Evolutionary conservation across 345 rosid species (phyloP).

Genomic region (Noccaea caerulescens): DNA sequence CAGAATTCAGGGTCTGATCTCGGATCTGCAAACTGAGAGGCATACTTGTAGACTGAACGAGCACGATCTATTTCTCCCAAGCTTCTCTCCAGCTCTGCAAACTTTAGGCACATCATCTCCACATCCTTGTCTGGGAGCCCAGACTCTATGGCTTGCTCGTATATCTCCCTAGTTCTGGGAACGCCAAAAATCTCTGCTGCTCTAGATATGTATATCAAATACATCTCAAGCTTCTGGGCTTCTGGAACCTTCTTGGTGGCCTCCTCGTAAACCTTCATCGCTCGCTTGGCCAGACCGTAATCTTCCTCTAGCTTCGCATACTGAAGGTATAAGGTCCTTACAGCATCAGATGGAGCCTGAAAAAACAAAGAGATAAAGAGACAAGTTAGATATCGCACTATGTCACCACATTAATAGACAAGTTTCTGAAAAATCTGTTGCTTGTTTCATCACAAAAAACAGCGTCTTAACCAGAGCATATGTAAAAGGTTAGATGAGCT

Average conservation of each 20-base stretch:
- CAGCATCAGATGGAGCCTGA: slow-evolving; percentile 92
- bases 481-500: slow-evolving; percentile 33
- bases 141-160: slow-evolving; percentile 92
- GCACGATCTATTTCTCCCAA: slow-evolving; percentile 94
- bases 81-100: slow-evolving; percentile 90
- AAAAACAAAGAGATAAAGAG: slow-evolving; percentile 8
- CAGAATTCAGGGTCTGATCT: slow-evolving; percentile 86
- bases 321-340: slow-evolving; percentile 87
- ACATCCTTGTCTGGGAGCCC: slow-evolving; percentile 97
- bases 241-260: slow-evolving; percentile 92
- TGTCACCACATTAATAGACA: slow-evolving; percentile 4
- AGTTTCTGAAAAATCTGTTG: background rate
- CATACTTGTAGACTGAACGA: slow-evolving; percentile 74
- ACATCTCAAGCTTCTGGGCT: slow-evolving; percentile 83
- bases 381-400: slow-evolving; percentile 1
- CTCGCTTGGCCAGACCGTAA: slow-evolving; percentile 92
- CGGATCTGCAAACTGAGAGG: slow-evolving; percentile 95
- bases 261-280: slow-evolving; percentile 93
- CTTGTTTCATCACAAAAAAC: slow-evolving; percentile 2
- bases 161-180: slow-evolving; percentile 91
- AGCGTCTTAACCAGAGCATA: background rate
- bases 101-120: slow-evolving; percentile 86
- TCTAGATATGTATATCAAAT: slow-evolving; percentile 87
- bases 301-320: slow-evolving; percentile 98
- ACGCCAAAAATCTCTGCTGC: slow-evolving; percentile 97